Base-by-base conservation (phyloP, 352 stramenopile species). In the Phytophthora sansomeana region DNA sequence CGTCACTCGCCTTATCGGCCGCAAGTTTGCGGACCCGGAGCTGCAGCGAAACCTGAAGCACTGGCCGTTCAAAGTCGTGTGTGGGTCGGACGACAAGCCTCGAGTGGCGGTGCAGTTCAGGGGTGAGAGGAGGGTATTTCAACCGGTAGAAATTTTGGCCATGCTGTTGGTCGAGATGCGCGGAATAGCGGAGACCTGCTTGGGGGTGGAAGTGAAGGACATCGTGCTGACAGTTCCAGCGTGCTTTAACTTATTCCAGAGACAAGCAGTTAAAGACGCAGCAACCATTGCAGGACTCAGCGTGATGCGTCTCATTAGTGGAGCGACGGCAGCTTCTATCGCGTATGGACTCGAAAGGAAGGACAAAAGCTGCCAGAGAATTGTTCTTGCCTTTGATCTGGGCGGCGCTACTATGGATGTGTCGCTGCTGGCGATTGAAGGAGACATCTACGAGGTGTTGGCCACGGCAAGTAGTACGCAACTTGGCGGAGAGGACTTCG, bases 361-460 rank as follows among this genome's bases (percentile, higher is more conserved):
- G 70, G 92, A 85, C 41, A 75, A 84, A 11, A 92, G 98, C 69
- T 85, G 86, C 66, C 21, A 24, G 21, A 24, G 21, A 24, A 99
- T 98, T 58, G 92, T 99, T 36, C 75, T 99, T 24, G 98, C 99
- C 53, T 99, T 99, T 52, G 96, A 99, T 58, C 75, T 98, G 29
- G 96, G 95, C n/a, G 95, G 95, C 21, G 95, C 95, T 56, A 99
- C 95, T 3, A 98, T 98, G 59, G 95, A 98, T 77, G 92, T 98
- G 13, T 96, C 81, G 21, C 72, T 98, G 7, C 70, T 98, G 8
- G 98, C 75, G 6, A 98, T 98, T 70, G 95, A 98, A 54, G 91
- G 98, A 14, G 96, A 94, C 39, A 98, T 98, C 69, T 98, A 99
- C 68, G 93, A 98, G 67, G 96, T 99, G 47, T 98, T 98, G 78